Percentiles rank a stretch among this genome's conserved stretches.
These are phyloP conservation scores for Ilex aquifolium DNA, from an alignment of 257 asterid genomes.

Conservation along the genomic window DNA sequence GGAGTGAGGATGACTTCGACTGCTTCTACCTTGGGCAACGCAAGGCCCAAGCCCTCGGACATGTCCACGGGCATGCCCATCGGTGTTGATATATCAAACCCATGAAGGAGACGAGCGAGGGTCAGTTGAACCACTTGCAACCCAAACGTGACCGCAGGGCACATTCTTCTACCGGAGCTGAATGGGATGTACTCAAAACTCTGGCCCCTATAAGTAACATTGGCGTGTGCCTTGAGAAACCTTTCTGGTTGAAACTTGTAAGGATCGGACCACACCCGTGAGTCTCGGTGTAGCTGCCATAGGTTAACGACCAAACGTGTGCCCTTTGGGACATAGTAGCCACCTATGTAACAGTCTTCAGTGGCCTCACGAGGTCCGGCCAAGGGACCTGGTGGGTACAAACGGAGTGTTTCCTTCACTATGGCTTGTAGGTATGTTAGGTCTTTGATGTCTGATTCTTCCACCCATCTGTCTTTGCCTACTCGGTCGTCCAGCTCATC, in stretches of 20 bases:
- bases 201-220: slow-evolving; percentile 27
- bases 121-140: slow-evolving; percentile 26
- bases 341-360: slow-evolving; percentile 32
- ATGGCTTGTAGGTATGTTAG: slow-evolving; percentile 40
- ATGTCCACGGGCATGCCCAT: slow-evolving; percentile 31
- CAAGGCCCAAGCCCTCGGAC: slow-evolving; percentile 45
- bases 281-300: slow-evolving; percentile 56
- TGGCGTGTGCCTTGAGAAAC: slow-evolving; percentile 18
- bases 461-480: slow-evolving; percentile 37
- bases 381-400: slow-evolving; percentile 65
- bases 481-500: slow-evolving; percentile 32
- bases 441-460: slow-evolving; percentile 47
- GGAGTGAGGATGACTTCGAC: slow-evolving; percentile 39
- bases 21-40: slow-evolving; percentile 45
- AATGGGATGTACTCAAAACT: slow-evolving; percentile 46
- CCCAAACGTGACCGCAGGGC: slow-evolving; percentile 39
- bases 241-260: slow-evolving; percentile 44
- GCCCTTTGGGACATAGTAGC: slow-evolving; percentile 29
- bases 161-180: slow-evolving; percentile 48
- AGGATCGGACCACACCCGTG: slow-evolving; percentile 37
- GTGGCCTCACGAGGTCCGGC: slow-evolving; percentile 46
- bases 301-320: slow-evolving; percentile 41
- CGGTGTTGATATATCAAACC: slow-evolving; percentile 29
- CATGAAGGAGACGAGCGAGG: slow-evolving; percentile 51
- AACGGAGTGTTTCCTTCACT: slow-evolving; percentile 46